Percentiles rank a stretch among this genome's conserved stretches.
Evolutionary conservation across 116 monocot genomes (phyloP).

Genomic region (Dioscorea cayenensis): DNA sequence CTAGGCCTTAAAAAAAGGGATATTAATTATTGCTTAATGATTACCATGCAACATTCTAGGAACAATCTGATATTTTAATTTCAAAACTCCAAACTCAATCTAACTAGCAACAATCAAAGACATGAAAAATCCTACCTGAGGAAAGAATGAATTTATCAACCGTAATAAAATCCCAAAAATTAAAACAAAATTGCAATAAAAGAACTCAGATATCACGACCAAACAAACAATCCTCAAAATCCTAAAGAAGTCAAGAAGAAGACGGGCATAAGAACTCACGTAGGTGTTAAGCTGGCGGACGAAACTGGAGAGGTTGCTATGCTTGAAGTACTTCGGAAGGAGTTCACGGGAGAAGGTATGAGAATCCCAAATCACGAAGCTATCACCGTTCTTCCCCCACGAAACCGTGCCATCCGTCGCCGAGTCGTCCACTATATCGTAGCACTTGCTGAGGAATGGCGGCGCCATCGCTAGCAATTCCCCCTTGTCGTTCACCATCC

Average conservation of each 20-base stretch:
- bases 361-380: constrained; percentile 24
- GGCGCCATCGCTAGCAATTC: constrained; percentile 6
- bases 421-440: constrained; percentile 30
- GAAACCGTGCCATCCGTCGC: constrained; percentile 22
- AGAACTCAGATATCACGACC: not conserved
- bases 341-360: constrained; percentile 16
- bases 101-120: too few relatives aligned
- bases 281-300: constrained; percentile 33
- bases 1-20: too few relatives aligned
- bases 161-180: not conserved
- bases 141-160: not conserved
- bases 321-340: constrained; percentile 28
- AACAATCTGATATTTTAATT: too few relatives aligned
- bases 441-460: constrained; percentile 31
- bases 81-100: too few relatives aligned
- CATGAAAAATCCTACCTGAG: not conserved
- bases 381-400: constrained; percentile 10
- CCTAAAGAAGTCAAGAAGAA: not conserved
- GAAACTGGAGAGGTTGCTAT: constrained; percentile 29
- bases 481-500: not conserved
- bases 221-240: not conserved
- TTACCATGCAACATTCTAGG: too few relatives aligned
- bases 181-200: not conserved
- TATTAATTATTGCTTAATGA: too few relatives aligned
- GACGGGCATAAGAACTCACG: constrained; percentile 5